Evolutionary conservation across 176 grass and related monocot genomes (phyloP), one percentile per base, ranked within the genome.

Genomic region (Hyparrhenia diplandra): DNA sequence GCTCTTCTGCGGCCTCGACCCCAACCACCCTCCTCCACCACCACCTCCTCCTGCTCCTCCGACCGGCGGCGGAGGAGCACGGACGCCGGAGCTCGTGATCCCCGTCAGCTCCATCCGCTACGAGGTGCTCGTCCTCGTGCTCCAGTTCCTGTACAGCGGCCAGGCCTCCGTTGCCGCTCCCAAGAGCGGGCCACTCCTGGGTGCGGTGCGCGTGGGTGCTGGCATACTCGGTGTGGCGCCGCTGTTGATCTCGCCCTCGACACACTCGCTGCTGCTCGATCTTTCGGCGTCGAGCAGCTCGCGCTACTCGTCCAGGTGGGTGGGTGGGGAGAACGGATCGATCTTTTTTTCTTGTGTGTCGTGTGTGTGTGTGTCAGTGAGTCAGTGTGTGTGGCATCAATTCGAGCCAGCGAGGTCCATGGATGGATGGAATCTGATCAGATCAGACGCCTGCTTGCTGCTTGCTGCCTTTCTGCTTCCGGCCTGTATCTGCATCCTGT

Each of bases 91-190:
- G 67, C 77, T 88, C 49, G 92, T 95, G 6, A 95, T 99, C 78
- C 92, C 96, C 6, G 93, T 99, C 4, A 95, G 92, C 84, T 93
- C 96, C 16, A 92, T 99, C 80, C 82, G 93, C 7, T 99, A 99
- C 77, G 96, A 99, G 89, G 96, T 95, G 28, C 90, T 99, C 2
- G 80, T 99, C 27, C 90, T 99, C 0, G 81, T 99, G 82, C 91
- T 99, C 23, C 96, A 99, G 91, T 99, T 95, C 73, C 87, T 99
- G 3, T 99, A 99, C 93, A 99, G 96, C 64, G 96, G 96, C 5
- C 96, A 99, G 87, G 93, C 90, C 6, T 93, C 96, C 0, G 87
- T 95, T 4, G 75, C 92, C n/a, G 89, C 96, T 10, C 96, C 90
- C 35, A 95, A 93, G 83, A 94, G 94, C 77, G 96, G 94, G 66